Evolutionary conservation across 1,139 yeast genomes (phyloP).

Genomic region (Kodamaea suecica): DNA sequence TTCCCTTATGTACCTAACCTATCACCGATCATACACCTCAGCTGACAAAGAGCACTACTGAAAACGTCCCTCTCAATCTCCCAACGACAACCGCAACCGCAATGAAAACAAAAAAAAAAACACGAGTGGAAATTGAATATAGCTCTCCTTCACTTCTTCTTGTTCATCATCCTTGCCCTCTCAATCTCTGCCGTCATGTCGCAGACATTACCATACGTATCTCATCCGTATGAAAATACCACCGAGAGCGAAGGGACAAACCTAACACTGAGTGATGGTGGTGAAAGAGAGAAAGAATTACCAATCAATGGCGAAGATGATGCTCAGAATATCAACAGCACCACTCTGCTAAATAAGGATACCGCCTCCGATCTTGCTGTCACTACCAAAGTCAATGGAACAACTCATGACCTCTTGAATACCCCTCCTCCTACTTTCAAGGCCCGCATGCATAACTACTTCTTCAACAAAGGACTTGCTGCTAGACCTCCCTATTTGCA

Average conservation of each 20-base stretch:
- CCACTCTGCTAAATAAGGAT: not conserved
- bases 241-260: constrained; percentile 1
- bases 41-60: too few species aligned
- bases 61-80: too few species aligned
- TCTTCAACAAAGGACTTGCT: constrained; percentile 32
- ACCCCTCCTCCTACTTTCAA: constrained; percentile 34
- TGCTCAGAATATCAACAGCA: not conserved
- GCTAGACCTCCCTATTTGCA: constrained; percentile 35
- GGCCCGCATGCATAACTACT: constrained; percentile 25
- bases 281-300: not conserved
- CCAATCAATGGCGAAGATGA: not conserved
- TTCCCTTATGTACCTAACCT: too few species aligned
- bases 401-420: constrained; percentile 20
- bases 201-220: not conserved
- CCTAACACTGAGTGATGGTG: not conserved
- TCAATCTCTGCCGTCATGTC: not conserved
- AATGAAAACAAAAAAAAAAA: too few species aligned
- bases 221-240: not conserved
- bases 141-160: too few species aligned
- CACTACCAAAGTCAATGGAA: not conserved
- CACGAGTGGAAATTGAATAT: too few species aligned
- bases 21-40: too few species aligned
- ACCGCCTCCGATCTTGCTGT: too few species aligned
- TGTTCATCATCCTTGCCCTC: too few species aligned
- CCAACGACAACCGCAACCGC: too few species aligned